Evolutionary conservation across 495 filamentous ascomycete species (phyloP).

Genomic region (Neurospora sublineolata): DNA sequence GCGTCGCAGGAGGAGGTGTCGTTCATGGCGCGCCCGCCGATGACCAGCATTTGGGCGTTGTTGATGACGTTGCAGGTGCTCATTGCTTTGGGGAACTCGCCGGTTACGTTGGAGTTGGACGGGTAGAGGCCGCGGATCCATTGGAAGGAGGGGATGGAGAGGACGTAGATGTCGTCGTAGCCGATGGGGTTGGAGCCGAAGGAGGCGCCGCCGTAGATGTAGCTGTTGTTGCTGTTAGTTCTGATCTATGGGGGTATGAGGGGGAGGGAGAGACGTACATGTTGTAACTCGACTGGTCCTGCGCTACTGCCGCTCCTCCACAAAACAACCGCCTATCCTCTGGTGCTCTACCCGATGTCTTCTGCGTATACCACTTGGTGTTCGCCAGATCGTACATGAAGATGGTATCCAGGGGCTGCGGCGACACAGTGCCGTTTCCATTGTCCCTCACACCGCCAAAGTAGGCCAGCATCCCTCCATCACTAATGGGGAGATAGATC

Average conservation of each 20-base stretch:
- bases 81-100: constrained; percentile 6
- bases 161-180: constrained; percentile 16
- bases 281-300: constrained; percentile 16
- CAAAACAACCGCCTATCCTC: constrained; percentile 9
- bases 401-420: constrained; percentile 12
- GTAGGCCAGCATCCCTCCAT: constrained; percentile 15
- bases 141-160: constrained; percentile 14
- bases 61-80: constrained; percentile 13
- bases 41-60: constrained; percentile 12
- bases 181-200: constrained; percentile 7
- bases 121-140: constrained; percentile 13
- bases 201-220: constrained; percentile 14
- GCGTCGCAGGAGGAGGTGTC: constrained; percentile 11
- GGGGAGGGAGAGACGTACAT: constrained; percentile 3
- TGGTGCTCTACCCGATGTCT: constrained; percentile 4
- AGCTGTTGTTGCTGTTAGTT: constrained; percentile 1
- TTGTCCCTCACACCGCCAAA: constrained; percentile 12
- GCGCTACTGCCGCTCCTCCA: constrained; percentile 12
- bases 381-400: constrained; percentile 12
- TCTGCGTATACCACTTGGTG: constrained; percentile 13
- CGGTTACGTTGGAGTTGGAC: constrained; percentile 3
- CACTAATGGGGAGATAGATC: constrained; percentile 13
- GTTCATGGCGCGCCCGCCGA: constrained; percentile 9
- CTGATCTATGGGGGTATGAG: not conserved
- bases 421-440: constrained; percentile 7